phyloP scores from a whole-genome alignment of 768 basidiomycete genomes.

The Auriscalpium orientale region DNA sequence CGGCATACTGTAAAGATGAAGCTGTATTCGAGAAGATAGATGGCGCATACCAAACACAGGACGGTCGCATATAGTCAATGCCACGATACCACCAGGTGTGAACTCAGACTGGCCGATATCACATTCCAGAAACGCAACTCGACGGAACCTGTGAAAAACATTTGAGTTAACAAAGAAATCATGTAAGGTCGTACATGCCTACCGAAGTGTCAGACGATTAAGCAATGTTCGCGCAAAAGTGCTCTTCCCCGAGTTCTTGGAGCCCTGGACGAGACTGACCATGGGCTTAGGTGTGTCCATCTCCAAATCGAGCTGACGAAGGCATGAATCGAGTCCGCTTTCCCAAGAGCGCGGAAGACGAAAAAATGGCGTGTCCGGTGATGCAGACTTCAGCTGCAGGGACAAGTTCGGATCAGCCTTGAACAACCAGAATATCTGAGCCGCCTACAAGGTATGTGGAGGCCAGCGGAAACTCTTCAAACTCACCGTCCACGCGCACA shows the following conservation, averaged over 20 bases:
- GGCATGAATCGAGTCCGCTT: conserved; percentile 16
- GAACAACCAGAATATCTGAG: no score
- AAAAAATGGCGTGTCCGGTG: conserved; percentile 27
- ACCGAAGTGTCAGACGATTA: conserved; percentile 62
- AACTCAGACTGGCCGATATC: conserved; percentile 95
- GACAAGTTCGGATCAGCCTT: conserved; percentile 16
- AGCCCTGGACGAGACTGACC: conserved; percentile 62
- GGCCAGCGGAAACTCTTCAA: conserved; percentile 35
- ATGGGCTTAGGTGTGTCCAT: not conserved
- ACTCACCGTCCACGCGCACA: not conserved
- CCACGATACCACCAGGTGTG: conserved; percentile 77
- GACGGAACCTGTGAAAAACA: conserved; percentile 44
- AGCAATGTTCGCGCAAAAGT: conserved; percentile 71
- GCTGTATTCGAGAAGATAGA: not conserved
- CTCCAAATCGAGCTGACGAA: not conserved
- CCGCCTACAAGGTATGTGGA: conserved; percentile 39
- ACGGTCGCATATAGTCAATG: conserved; percentile 61
- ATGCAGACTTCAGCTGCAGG: conserved; percentile 20
- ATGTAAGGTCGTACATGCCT: conserved; percentile 11
- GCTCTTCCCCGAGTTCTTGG: conserved; percentile 87
- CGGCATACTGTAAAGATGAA: not conserved
- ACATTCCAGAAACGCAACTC: conserved; percentile 89
- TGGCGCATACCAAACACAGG: conserved; percentile 59
- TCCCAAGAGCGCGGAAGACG: conserved; percentile 31
- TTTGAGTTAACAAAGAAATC: not conserved